Evolutionary conservation across 1,284 basidiomycete species (phyloP).

Genomic region (Cerioporus squamosus): DNA sequence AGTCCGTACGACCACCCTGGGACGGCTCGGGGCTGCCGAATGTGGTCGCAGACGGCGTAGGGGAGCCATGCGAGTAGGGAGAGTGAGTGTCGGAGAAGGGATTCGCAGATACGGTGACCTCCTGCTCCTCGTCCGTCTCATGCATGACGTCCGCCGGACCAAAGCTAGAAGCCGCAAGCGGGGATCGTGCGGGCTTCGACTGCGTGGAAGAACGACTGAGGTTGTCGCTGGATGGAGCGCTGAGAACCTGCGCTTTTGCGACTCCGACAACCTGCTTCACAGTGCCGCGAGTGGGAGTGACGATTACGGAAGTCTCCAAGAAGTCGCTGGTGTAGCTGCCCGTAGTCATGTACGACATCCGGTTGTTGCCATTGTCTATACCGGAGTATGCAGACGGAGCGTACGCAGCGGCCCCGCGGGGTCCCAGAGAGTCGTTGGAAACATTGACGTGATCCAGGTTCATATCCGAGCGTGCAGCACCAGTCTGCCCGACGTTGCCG

Average conservation of each 20-base stretch:
- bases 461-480: conserved; percentile 10
- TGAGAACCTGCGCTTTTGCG: conserved; percentile 78
- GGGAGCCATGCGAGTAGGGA: conserved; percentile 36
- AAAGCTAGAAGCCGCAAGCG: conserved; percentile 72
- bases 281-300: conserved; percentile 66
- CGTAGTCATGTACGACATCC: conserved; percentile 73
- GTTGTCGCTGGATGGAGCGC: conserved; percentile 49
- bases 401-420: conserved; percentile 38
- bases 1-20: conserved; percentile 27
- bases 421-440: conserved; percentile 54
- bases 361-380: conserved; percentile 41
- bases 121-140: conserved; percentile 53
- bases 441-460: conserved; percentile 58
- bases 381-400: conserved; percentile 59
- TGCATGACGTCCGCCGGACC: conserved; percentile 66
- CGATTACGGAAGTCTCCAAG: conserved; percentile 80
- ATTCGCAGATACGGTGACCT: conserved; percentile 42
- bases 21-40: conserved; percentile 44
- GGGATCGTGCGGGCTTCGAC: conserved; percentile 53
- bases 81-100: conserved; percentile 71
- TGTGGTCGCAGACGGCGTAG: conserved; percentile 45
- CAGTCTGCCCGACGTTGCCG: conserved; percentile 27
- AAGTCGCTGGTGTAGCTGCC: conserved; percentile 79
- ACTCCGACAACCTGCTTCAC: conserved; percentile 76
- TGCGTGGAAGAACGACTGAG: conserved; percentile 36